Base-by-base conservation (phyloP, 2,329 filamentous ascomycete genomes). In the Trichophyton benhamiae region DNA sequence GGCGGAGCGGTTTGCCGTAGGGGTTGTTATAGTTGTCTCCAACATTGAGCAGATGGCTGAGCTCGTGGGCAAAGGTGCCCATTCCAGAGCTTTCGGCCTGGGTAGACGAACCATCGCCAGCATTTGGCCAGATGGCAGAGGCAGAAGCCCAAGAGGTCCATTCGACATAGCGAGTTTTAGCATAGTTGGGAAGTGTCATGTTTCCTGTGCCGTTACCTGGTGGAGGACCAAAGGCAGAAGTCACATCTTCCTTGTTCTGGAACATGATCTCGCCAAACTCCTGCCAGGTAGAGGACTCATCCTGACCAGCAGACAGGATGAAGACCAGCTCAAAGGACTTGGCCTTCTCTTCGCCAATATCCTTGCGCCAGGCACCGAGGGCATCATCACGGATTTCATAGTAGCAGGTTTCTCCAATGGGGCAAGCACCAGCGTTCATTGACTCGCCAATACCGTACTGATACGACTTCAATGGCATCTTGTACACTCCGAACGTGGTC, bases 231-330 rank as follows among this genome's bases (percentile, higher is more conserved):
- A 64, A 64, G 17, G 60, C 57, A 38, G 46, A 58, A 25, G 64
- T 22, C 8, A 65, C 60, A 49, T 65, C 64, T 55, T 64, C 58
- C 25, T 48, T 48, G 11, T 25, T 63, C 20, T 53, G 58, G 49
- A 64, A 65, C 27, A 57, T 61, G 61, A 65, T 65, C 61, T 65
- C 64, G 49, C 64, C 64, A 55, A 65, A 65, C 60, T 65, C 64
- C 22, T 64, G 64, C 64, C 64, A 65, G 25, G 64, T 63, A 5
- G 64, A 57, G 1, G 64, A 65, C 59, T 65, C 64, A 38, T 65
- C 63, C 49, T 63, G 60, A 22, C 64, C 64, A 9, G 64, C 64
- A 20, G 64, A 65, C 17, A 65, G 64, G 58, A 65, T 63, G 41
- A 65, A 65, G 25, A 65, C 63, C 46, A 65, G 64, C 36, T 65